Evolutionary conservation across 768 basidiomycete species (phyloP).

Genomic region (Lentinula lateritia): DNA sequence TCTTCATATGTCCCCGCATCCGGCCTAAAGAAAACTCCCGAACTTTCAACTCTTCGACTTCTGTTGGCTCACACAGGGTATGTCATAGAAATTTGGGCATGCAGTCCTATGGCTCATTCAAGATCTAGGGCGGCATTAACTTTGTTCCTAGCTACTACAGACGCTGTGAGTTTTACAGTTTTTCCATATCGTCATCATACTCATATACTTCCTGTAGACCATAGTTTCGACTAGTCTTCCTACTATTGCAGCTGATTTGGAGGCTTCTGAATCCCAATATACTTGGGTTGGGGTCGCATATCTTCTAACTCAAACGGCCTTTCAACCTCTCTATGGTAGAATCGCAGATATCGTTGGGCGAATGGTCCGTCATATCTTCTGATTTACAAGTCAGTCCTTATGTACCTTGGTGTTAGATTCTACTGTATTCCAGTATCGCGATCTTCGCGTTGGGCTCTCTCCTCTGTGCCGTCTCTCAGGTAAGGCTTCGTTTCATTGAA

Average conservation of each 20-base stretch:
- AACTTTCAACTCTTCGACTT: slow-evolving; percentile 50
- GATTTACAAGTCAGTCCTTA: neutral
- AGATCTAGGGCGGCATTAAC: slow-evolving; percentile 64
- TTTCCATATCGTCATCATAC: neutral
- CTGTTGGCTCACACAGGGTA: slow-evolving; percentile 69
- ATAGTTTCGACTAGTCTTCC: slow-evolving; percentile 83
- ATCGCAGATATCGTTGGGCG: slow-evolving; percentile 77
- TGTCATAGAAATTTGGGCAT: slow-evolving; percentile 10
- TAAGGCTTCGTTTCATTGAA: slow-evolving; percentile 22
- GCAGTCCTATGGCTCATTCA: slow-evolving; percentile 5
- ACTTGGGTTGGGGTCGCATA: slow-evolving; percentile 86
- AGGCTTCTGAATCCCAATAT: slow-evolving; percentile 66
- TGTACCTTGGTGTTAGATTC: slow-evolving; percentile 38
- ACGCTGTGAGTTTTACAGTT: slow-evolving; percentile 49
- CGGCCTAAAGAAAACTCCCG: neutral
- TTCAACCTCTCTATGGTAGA: slow-evolving; percentile 78
- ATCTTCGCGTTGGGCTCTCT: slow-evolving; percentile 77
- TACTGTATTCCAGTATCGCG: slow-evolving; percentile 68
- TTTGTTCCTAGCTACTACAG: slow-evolving; percentile 82
- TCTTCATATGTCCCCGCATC: neutral
- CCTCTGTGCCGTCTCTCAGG: slow-evolving; percentile 72
- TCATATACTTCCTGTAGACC: slow-evolving; percentile 24
- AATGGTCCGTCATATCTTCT: slow-evolving; percentile 41
- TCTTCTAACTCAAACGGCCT: slow-evolving; percentile 81
- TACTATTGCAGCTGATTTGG: slow-evolving; percentile 67